Percentiles rank a stretch among this genome's conserved stretches.
These are phyloP conservation scores for Fusarium graminum DNA, from an alignment of 2,329 filamentous ascomycete species.

Conservation along the genomic window DNA sequence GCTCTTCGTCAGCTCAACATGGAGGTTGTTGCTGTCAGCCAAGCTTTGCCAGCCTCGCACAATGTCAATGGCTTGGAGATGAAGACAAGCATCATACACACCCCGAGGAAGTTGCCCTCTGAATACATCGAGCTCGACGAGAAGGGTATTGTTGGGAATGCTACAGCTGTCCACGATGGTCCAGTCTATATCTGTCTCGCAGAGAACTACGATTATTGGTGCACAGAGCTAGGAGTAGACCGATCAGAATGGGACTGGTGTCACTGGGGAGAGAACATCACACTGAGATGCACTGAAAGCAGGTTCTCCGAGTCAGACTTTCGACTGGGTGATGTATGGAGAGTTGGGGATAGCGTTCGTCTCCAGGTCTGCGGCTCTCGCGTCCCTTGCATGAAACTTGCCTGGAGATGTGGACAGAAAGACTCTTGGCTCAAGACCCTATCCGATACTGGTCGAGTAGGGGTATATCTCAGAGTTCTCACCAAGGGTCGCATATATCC, in stretches of 20 bases:
- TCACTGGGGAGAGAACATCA: constrained; percentile 25
- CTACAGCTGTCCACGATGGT: constrained; percentile 17
- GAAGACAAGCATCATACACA: constrained; percentile 18
- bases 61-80: constrained; percentile 12
- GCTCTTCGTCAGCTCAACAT: background rate
- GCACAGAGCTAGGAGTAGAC: constrained; percentile 5
- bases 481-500: background rate
- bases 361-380: constrained; percentile 22
- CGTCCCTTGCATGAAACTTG: constrained; percentile 20
- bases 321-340: constrained; percentile 15
- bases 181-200: constrained; percentile 21
- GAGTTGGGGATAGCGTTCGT: constrained; percentile 10
- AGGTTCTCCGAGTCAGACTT: constrained; percentile 10
- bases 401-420: constrained; percentile 25
- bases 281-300: constrained; percentile 3
- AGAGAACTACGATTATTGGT: constrained; percentile 28
- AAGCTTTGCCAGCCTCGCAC: constrained; percentile 2
- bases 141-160: constrained; percentile 6
- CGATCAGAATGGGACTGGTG: constrained; percentile 22
- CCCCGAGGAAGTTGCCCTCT: background rate
- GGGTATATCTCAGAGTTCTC: constrained; percentile 8
- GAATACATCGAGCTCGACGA: constrained; percentile 9
- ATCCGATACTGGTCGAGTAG: constrained; percentile 9
- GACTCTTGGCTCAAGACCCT: constrained; percentile 16
- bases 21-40: constrained; percentile 14